Evolutionary conservation across 139 green algal genomes (phyloP), one percentile per base, ranked within the genome.

Genomic region (Volvox reticuliferus): DNA sequence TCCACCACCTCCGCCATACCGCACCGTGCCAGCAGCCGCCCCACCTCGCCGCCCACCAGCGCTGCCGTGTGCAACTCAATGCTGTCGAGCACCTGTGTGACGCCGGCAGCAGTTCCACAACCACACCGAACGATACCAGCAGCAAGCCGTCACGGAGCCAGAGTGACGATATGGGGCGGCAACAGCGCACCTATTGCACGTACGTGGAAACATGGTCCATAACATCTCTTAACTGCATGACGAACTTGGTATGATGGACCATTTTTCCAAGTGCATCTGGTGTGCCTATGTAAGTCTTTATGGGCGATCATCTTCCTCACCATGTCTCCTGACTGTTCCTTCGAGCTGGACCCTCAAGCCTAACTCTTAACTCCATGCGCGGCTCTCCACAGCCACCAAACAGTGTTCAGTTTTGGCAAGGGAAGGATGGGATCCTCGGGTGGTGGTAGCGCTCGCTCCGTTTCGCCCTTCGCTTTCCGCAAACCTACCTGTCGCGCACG

Each of bases 1-100:
- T 95, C 95, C 62, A 93, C 82, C 24, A 98, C 77, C 82, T 98
- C 96, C 17, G 91, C 94, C 86, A 98, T 81, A 1, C 95, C 94
- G 76, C 93, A 96, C 33, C 88, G 68, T 1, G 79, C 82, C 69
- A 98, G 93, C 85, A 97, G 86, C 44, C 89, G 84, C 18, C 85
- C 93, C 50, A 94, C 94, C 91, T 97, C 94, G 0, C 87, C 92
- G 2, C 77, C 91, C 44, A 96, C 94, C 77, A 98, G 92, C 44
- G 88, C 91, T 1, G 79, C 79, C 36, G 96, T 78, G 69, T 97
- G 94, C 13, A 50, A 87, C 86, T 97, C 93, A 17, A 96, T 71
- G 26, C 65, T 50, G 22, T 95, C 93, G 32, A 78, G 9, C 50
- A 95, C 63, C 85, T 93, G 91, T 93, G 91, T 86, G 37, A 22